Percentiles rank a stretch among this genome's conserved stretches.
These are phyloP conservation scores for Echium plantagineum DNA, from an alignment of 257 asterid species.

Conservation along the genomic window DNA sequence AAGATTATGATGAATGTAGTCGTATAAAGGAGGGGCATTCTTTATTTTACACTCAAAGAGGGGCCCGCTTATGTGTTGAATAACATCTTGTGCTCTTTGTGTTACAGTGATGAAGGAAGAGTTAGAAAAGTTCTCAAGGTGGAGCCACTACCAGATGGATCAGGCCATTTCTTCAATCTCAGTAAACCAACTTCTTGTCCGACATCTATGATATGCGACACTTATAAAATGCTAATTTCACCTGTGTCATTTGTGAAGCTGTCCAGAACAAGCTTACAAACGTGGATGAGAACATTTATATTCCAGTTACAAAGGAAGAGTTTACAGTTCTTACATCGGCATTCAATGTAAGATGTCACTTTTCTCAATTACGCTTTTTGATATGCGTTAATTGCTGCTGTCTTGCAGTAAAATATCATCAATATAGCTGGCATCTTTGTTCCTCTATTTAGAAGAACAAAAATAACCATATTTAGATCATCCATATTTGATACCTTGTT, in stretches of 20 bases:
- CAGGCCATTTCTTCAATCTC: conserved; percentile 94
- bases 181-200: conserved; percentile 33
- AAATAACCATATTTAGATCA: too few species aligned
- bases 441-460: too few species aligned
- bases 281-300: conserved; percentile 73
- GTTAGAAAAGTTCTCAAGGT: conserved; percentile 91
- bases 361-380: background rate
- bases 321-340: conserved; percentile 70
- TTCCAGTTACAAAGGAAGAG: conserved; percentile 84
- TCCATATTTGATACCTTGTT: too few species aligned
- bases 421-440: too few species aligned
- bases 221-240: background rate
- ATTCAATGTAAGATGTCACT: conserved; percentile 53
- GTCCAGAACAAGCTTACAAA: conserved; percentile 88
- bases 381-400: too few species aligned
- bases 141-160: conserved; percentile 98
- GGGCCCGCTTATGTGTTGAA: too few species aligned
- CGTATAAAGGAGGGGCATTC: too few species aligned
- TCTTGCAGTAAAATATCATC: background rate
- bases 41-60: too few species aligned
- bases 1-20: too few species aligned
- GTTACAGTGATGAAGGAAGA: conserved; percentile 83
- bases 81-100: background rate
- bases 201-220: background rate
- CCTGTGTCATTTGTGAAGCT: conserved; percentile 34